Percentiles rank a stretch among this genome's conserved stretches.
Conservation (phyloP, 1,284 basidiomycete species). For the Trametes pubescens region DNA sequence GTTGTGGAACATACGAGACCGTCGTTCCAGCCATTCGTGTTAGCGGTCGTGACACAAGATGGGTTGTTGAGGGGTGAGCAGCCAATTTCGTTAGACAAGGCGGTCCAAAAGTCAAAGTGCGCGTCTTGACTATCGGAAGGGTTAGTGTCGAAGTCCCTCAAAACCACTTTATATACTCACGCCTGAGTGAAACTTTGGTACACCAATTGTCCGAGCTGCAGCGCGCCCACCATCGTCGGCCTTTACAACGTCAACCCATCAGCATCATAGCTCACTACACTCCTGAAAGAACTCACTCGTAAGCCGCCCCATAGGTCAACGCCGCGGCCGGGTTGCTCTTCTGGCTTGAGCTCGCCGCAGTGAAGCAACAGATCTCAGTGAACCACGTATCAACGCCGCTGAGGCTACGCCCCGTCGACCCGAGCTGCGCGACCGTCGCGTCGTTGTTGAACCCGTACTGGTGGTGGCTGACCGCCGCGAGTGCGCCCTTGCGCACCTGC, state of each 20-base stretch:
- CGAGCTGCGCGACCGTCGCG: slow-evolving; percentile 28
- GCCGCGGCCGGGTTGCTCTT: slow-evolving; percentile 24
- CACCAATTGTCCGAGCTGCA: slow-evolving; percentile 38
- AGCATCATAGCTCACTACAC: background rate
- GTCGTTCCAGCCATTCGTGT: slow-evolving; percentile 21
- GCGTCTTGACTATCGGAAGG: slow-evolving; percentile 21
- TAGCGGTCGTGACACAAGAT: slow-evolving; percentile 12
- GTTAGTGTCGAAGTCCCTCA: background rate
- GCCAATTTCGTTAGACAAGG: slow-evolving; percentile 38
- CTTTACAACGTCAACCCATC: background rate
- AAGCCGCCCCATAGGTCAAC: slow-evolving; percentile 23
- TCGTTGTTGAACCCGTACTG: slow-evolving; percentile 38
- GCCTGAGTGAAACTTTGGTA: slow-evolving; percentile 38
- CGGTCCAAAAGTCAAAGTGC: slow-evolving; percentile 40
- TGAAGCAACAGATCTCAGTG: slow-evolving; percentile 41
- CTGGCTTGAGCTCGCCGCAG: slow-evolving; percentile 26
- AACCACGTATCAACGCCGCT: slow-evolving; percentile 38
- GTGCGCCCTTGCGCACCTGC: slow-evolving; percentile 30
- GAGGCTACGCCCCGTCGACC: slow-evolving; percentile 30
- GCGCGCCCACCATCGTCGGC: slow-evolving; percentile 38
- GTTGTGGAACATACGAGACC: background rate
- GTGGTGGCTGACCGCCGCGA: slow-evolving; percentile 40
- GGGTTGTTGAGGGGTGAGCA: slow-evolving; percentile 20
- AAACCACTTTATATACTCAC: slow-evolving; percentile 14
- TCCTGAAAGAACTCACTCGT: slow-evolving; percentile 2